These are phyloP conservation scores for Neonectria sp. DNA, from an alignment of 2,329 filamentous ascomycete species.

Conservation along the genomic window DNA sequence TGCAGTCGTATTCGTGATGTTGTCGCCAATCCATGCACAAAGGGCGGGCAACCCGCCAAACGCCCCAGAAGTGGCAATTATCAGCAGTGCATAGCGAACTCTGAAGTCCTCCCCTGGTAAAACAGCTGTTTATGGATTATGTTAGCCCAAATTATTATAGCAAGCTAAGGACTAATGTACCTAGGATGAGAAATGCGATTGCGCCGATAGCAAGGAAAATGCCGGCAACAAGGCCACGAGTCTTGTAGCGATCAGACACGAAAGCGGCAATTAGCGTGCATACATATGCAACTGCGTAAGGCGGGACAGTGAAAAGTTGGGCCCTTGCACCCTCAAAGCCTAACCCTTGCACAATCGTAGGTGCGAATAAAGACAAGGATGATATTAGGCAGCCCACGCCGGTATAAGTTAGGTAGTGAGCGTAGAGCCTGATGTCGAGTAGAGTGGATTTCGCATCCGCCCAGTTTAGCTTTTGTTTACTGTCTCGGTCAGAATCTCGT, in stretches of 20 bases:
- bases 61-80: conserved; percentile 65
- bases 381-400: conserved; percentile 34
- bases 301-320: conserved; percentile 59
- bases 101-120: conserved; percentile 39
- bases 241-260: conserved; percentile 60
- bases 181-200: conserved; percentile 21
- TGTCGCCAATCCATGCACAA: conserved; percentile 47
- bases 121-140: background rate
- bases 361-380: conserved; percentile 43
- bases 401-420: conserved; percentile 37
- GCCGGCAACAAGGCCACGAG: conserved; percentile 58
- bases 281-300: conserved; percentile 64
- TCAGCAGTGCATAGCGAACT: conserved; percentile 64
- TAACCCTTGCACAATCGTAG: conserved; percentile 43
- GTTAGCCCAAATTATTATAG: background rate
- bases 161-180: background rate
- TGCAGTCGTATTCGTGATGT: conserved; percentile 42
- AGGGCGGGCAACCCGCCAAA: conserved; percentile 47
- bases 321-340: conserved; percentile 45
- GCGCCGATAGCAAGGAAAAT: conserved; percentile 19
- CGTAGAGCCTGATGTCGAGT: conserved; percentile 31
- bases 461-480: conserved; percentile 32
- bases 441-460: conserved; percentile 17
- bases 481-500: background rate
- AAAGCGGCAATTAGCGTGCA: conserved; percentile 57